A percentile compares a stretch with the other conserved stretches of the same genome.
These are phyloP conservation scores for Aspergillus saccharolyticus DNA, from an alignment of 495 filamentous ascomycete genomes.

Conservation along the genomic window DNA sequence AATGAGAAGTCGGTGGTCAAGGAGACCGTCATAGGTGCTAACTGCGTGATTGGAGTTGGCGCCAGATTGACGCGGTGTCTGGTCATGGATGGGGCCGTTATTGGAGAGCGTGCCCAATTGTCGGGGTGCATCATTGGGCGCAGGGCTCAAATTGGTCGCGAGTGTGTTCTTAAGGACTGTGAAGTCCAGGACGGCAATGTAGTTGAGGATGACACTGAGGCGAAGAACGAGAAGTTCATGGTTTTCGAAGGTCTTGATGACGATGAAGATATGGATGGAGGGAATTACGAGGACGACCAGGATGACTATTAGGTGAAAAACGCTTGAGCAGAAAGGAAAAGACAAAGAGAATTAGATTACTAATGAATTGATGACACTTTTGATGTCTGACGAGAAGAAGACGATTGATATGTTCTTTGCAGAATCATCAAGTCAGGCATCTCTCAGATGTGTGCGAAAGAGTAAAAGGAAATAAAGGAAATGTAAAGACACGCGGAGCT, in stretches of 20 bases:
- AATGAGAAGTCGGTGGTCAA: conserved; percentile 82
- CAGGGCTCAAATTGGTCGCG: conserved; percentile 68
- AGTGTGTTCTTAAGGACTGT: conserved; percentile 73
- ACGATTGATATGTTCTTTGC: background rate
- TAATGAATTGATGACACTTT: background rate
- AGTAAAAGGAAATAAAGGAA: background rate
- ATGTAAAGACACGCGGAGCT: too few species aligned
- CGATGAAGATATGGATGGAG: conserved; percentile 35
- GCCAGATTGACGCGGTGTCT: conserved; percentile 77
- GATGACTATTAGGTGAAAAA: background rate
- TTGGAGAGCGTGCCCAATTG: conserved; percentile 70
- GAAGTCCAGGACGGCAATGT: conserved; percentile 82
- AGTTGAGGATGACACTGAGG: conserved; percentile 77
- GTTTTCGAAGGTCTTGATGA: conserved; percentile 69
- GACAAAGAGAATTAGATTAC: background rate
- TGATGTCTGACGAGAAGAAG: background rate
- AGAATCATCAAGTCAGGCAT: background rate
- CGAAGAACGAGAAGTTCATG: conserved; percentile 83
- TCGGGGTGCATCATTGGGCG: conserved; percentile 80
- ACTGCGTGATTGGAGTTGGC: conserved; percentile 74
- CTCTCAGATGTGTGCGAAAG: background rate
- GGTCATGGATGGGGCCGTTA: conserved; percentile 82
- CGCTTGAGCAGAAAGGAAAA: background rate
- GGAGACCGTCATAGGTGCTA: conserved; percentile 78
- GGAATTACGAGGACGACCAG: conserved; percentile 23